Percentiles rank a stretch among this genome's conserved stretches.
phyloP scores from a whole-genome alignment of 331 rosid species.

The Quercus phellos region DNA sequence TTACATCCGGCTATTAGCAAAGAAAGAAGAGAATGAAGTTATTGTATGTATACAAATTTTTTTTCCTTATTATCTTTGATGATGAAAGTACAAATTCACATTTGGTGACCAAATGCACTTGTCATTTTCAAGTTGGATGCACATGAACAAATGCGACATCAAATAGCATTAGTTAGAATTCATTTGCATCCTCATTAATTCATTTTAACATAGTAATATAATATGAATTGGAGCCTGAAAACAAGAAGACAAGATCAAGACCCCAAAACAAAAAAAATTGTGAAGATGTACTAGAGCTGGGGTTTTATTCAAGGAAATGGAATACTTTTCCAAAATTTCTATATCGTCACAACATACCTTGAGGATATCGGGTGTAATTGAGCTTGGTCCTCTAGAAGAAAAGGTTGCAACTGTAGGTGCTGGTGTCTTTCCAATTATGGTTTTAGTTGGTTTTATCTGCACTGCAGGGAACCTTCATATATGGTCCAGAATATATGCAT shows the following conservation, averaged over 20 bases:
- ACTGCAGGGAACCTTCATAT: slow-evolving; percentile 21
- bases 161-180: background rate
- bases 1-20: slow-evolving; percentile 45
- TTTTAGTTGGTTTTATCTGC: slow-evolving; percentile 24
- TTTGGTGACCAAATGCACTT: background rate
- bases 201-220: background rate
- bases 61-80: background rate
- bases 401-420: slow-evolving; percentile 55
- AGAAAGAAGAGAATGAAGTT: background rate
- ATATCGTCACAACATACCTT: slow-evolving; percentile 30
- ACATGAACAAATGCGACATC: background rate
- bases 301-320: background rate
- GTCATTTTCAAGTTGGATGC: background rate
- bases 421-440: slow-evolving; percentile 17
- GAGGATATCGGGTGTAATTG: slow-evolving; percentile 41
- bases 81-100: background rate
- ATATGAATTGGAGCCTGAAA: background rate
- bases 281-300: no score
- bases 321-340: background rate
- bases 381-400: slow-evolving; percentile 62
- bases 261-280: no score
- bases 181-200: background rate
- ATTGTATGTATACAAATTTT: background rate
- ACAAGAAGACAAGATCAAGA: no score
- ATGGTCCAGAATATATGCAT: background rate